Evolutionary conservation across 176 grass and related monocot genomes (phyloP).

Genomic region (Eleusine indica): DNA sequence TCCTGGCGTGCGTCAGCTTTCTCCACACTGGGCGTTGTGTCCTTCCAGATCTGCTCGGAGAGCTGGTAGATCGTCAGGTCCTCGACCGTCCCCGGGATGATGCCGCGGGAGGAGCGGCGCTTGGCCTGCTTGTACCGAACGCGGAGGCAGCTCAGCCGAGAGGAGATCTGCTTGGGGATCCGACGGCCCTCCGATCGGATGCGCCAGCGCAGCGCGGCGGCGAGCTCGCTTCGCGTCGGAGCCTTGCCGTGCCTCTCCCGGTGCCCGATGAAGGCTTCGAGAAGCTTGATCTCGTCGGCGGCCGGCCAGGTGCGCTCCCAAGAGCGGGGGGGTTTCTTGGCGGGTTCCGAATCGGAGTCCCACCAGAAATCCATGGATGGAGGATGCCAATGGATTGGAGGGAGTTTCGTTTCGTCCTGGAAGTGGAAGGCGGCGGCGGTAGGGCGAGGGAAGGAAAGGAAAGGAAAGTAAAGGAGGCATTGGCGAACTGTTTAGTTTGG

Average conservation of each 20-base stretch:
- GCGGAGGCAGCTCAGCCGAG: not conserved
- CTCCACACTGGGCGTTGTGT: not conserved
- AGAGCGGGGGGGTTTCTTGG: not conserved
- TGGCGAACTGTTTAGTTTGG: no score
- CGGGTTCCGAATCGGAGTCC: not conserved
- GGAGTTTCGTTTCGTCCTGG: no score
- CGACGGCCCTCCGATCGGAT: not conserved
- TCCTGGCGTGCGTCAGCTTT: constrained; percentile 17
- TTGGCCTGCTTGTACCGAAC: not conserved
- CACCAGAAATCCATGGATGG: no score
- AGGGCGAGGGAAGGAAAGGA: no score
- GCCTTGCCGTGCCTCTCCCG: not conserved
- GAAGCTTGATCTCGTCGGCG: constrained; percentile 24
- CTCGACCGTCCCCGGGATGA: not conserved
- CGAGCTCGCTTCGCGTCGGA: not conserved
- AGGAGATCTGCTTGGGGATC: not conserved
- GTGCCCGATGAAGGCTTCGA: constrained; percentile 4
- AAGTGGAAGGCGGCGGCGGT: no score
- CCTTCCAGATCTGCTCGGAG: constrained; percentile 34
- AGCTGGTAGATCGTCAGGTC: constrained; percentile 25
- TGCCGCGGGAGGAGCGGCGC: not conserved
- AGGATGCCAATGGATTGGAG: no score
- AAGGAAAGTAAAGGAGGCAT: no score
- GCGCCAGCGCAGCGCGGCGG: not conserved
- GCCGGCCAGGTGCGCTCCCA: not conserved